Evolutionary conservation across 768 basidiomycete genomes (phyloP), one percentile per base, ranked within the genome.

Genomic region (Pisolithus tinctorius): DNA sequence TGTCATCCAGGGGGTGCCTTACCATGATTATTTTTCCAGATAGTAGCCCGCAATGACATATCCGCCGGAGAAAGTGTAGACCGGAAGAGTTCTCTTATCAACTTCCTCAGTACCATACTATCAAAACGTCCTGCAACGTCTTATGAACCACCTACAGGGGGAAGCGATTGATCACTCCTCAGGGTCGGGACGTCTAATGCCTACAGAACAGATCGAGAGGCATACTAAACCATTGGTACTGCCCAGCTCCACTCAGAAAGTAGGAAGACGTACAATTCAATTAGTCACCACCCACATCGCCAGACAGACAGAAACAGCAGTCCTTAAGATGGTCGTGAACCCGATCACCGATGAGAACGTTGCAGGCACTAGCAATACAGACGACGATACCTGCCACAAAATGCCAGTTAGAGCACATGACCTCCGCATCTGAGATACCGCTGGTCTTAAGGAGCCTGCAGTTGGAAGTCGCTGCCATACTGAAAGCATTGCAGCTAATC

Each of bases 311-410:
- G 38, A n/a, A n/a, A 51, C 49, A 14, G 49, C 50, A 9, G 27
- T 31, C 14, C 50, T 50, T 4, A 54, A 54, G 36, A 54, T 49
- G 2, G 11, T 54, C 16, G 43, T 54, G 26, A 54, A 54, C 49
- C 17, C 52, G 14, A 40, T 54, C 27, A 52, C 52, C 8, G 60
- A 58, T 20, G n/a, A 42, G 1, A 42, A 59, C 2, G 30, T 49
- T 1, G 69, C 69, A 4, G 30, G 29, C 0, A 55, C 58, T 4
- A 67, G 64, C 9, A 20, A 20, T 20, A 59, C 54, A 34, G 45
- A 54, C 5, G 60, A 60, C 0, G 23, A 29, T 0, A 66, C 67
- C 1, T 66, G 62, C 45, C 43, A 50, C 40, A 0, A 27, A 45
- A 48, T 26, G 46, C 3, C 45, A 55, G 13, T 49, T 16, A 46